Evolutionary conservation across 2,329 filamentous ascomycete species (phyloP).

Genomic region (Talaromyces sp.): DNA sequence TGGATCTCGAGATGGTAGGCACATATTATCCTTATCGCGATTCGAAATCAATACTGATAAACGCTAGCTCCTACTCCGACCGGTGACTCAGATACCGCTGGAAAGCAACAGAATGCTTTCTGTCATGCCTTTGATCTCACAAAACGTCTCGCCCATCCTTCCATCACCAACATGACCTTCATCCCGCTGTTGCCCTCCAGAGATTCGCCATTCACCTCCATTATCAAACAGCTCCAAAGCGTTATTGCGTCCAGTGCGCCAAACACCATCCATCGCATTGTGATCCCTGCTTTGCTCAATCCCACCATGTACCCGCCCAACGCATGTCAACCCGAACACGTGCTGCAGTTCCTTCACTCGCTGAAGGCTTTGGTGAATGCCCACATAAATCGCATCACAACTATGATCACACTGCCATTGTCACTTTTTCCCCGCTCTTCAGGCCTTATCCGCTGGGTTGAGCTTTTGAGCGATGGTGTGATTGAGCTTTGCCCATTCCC

Average conservation of each 20-base stretch:
- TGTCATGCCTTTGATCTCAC: constrained; percentile 75
- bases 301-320: constrained; percentile 78
- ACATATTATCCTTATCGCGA: not conserved
- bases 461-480: constrained; percentile 81
- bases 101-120: constrained; percentile 52
- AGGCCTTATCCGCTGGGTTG: constrained; percentile 82
- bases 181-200: constrained; percentile 48
- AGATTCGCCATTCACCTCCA: constrained; percentile 62
- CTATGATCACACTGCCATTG: constrained; percentile 75
- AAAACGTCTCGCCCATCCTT: constrained; percentile 63
- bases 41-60: constrained; percentile 18
- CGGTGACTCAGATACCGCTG: constrained; percentile 48
- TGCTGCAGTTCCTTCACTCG: constrained; percentile 79
- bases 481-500: constrained; percentile 79
- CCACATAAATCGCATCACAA: constrained; percentile 66
- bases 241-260: constrained; percentile 61
- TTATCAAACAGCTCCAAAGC: constrained; percentile 62
- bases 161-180: constrained; percentile 56
- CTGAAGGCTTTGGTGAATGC: constrained; percentile 74
- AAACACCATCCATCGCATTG: constrained; percentile 72
- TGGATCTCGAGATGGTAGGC: constrained; percentile 62
- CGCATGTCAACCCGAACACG: constrained; percentile 68
- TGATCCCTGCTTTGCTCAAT: constrained; percentile 83
- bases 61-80: constrained; percentile 15
- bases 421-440: constrained; percentile 75